Base-by-base conservation (phyloP, 106 monocot species). In the Ottelia alismoides region DNA sequence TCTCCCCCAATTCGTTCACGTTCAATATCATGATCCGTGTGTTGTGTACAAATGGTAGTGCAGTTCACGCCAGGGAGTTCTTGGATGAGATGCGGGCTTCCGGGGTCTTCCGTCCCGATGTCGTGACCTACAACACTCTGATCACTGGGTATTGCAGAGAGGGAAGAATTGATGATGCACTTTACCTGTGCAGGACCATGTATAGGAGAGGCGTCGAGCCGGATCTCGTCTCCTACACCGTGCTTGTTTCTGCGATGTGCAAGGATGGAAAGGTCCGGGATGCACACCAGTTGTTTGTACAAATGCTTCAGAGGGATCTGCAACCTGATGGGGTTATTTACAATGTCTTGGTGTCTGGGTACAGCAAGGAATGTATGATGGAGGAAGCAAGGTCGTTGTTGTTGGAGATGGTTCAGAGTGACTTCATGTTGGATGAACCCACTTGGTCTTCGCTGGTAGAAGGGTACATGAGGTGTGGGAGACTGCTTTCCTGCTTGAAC, bases 121-220 rank as follows among this genome's bases (percentile, higher is more conserved):
- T 81, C 1, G 63, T 88, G 47, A 94, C 93, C 1, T 94, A 88
- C 56, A 94, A 94, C 53, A 88, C 93, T 7, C 57, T 88, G 26
- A 81, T 94, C 28, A 62, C 70, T n/a, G 93, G 84, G 29, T 81
- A 73, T 49, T 84, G 78, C 72, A 59, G 56, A 32, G 79, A 54
- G 26, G 77, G 77, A 23, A 71, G 62, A 28, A 7, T 76, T 20
- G 73, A 78, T 2, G 75, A 80, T 17, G 93, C 88, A 0, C 45
- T 84, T 35, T 50, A 68, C 23, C 63, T 94, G 29, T 81, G 58
- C 22, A 65, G 35, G 20, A 65, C 78, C 17, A 94, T 94, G 88
- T 55, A 60, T 24, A 35, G 64, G 58, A 70, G 94, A 28, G 78
- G 81, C 11, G 57, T 85, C 2, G 76, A 78, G 65, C 85, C 88